Conservation (phyloP, 1,139 yeast genomes). For the Hansenula anomala region DNA sequence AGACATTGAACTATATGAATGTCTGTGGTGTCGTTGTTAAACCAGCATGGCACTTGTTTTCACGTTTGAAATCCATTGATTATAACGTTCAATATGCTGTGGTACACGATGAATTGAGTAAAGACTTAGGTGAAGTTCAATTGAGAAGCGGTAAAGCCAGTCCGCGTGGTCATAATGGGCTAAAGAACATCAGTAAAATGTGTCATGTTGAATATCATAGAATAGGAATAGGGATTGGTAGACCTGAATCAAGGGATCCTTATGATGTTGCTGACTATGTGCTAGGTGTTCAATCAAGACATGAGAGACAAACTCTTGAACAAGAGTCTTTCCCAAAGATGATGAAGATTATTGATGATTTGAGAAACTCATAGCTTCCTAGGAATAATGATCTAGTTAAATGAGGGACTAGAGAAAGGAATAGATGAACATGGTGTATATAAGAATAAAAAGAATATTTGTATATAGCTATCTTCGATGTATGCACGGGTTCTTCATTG, state of each 20-base stretch:
- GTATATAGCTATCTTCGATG: no score
- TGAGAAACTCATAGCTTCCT: conserved; percentile 10
- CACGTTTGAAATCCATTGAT: conserved; percentile 17
- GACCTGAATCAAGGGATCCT: conserved; percentile 43
- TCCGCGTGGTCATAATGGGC: conserved; percentile 78
- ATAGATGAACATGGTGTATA: background rate
- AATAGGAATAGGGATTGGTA: conserved; percentile 70
- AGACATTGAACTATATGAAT: conserved; percentile 64
- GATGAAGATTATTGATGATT: conserved; percentile 31
- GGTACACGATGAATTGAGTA: conserved; percentile 71
- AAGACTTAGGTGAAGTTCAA: conserved; percentile 59
- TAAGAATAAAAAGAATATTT: no score
- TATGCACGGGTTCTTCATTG: no score
- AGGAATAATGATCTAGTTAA: background rate
- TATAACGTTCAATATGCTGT: conserved; percentile 44
- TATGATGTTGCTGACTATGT: conserved; percentile 58
- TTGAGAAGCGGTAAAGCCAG: conserved; percentile 52
- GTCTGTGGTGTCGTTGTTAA: conserved; percentile 51
- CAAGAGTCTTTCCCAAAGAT: conserved; percentile 37
- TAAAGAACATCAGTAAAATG: conserved; percentile 45
- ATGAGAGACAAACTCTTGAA: conserved; percentile 33
- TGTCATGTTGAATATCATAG: conserved; percentile 37
- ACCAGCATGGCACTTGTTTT: conserved; percentile 40
- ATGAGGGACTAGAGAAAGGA: no score
- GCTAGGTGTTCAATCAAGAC: conserved; percentile 38